Percentiles rank a stretch among this genome's conserved stretches.
Conservation (phyloP, 148 eudicot species). For the Spergularia bocconei region DNA sequence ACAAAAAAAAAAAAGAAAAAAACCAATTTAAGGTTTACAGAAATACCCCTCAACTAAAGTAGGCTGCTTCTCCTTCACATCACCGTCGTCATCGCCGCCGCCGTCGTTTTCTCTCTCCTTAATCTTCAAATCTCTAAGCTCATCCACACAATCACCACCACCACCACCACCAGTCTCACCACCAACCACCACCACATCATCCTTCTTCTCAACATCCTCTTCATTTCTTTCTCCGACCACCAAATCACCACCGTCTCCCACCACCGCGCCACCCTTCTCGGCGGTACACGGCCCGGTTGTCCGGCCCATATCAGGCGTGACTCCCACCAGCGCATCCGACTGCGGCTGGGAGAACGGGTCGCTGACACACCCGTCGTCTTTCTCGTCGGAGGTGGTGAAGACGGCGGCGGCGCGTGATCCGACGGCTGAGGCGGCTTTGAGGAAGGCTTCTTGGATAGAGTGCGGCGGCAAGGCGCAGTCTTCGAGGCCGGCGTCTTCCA, state of each 20-base stretch:
- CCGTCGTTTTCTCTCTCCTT: conserved; percentile 20
- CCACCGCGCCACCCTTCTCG: conserved; percentile 36
- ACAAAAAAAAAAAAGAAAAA: too few species aligned
- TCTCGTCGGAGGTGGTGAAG: conserved; percentile 25
- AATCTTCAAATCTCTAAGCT: conserved; percentile 42
- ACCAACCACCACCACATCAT: conserved; percentile 31
- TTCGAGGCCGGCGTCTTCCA: conserved; percentile 91
- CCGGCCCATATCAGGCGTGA: conserved; percentile 17
- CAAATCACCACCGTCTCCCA: conserved; percentile 18
- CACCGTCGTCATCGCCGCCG: conserved; percentile 26
- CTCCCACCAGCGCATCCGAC: conserved; percentile 32
- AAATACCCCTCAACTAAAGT: conserved; percentile 42
- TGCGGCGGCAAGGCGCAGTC: conserved; percentile 82
- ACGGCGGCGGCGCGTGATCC: conserved; percentile 41
- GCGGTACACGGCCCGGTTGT: conserved; percentile 36
- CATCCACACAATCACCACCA: conserved; percentile 42
- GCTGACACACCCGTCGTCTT: conserved; percentile 25
- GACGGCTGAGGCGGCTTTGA: conserved; percentile 70
- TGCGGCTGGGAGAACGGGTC: conserved; percentile 31
- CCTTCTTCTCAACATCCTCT: conserved; percentile 26
- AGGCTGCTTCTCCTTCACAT: conserved; percentile 28
- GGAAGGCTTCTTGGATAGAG: conserved; percentile 67
- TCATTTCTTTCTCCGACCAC: conserved; percentile 20
- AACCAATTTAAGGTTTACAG: conserved; percentile 11
- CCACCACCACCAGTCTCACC: conserved; percentile 6